Evolutionary conservation across 306 rosid genomes (phyloP), one percentile per base, ranked within the genome.

Genomic region (Arachis stenosperma): DNA sequence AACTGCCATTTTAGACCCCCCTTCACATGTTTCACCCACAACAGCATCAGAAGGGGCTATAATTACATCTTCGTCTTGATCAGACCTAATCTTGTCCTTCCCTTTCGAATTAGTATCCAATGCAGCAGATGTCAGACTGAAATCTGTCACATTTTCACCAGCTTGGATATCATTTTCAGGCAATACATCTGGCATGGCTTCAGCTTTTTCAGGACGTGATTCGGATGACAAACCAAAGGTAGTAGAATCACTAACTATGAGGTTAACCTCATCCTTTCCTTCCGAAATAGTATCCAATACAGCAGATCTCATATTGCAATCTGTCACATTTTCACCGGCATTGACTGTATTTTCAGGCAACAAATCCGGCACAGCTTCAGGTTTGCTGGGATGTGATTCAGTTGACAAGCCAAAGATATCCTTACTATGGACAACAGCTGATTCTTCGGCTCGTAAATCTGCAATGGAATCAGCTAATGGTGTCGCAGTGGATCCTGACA

Each of bases 401-500:
- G 68, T 61, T 67, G 83, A 61, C 55, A 83, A 75, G 61, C 66
- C 63, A 77, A 69, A 41, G 54, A 55, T 43, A 78, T 74, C 79
- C 74, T 78, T 84, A 48, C 61, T 47, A 44, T 54, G 70, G 41
- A 37, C 27, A 53, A 78, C 41, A 54, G 51, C 22, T 3, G 70
- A 76, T 61, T 78, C 87, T 55, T 66, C 86, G 39, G 70, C 55
- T 72, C 33, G 71, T 71, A 52, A 27, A 72, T 82, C 80, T 51
- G 84, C 76, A 81, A 71, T 14, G 40, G 81, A 53, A 76, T 58
- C 77, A 41, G 64, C 52, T 22, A 52, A 29, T 43, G 81, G 66
- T 73, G 46, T 73, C 40, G 70, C 55, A 0, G 47, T 50, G 60
- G 78, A 69, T 61, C 65, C 65, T 65, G 86, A 53, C 58, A 66